Base-by-base conservation (phyloP, 2,329 filamentous ascomycete genomes). In the Venturia aucupariae region DNA sequence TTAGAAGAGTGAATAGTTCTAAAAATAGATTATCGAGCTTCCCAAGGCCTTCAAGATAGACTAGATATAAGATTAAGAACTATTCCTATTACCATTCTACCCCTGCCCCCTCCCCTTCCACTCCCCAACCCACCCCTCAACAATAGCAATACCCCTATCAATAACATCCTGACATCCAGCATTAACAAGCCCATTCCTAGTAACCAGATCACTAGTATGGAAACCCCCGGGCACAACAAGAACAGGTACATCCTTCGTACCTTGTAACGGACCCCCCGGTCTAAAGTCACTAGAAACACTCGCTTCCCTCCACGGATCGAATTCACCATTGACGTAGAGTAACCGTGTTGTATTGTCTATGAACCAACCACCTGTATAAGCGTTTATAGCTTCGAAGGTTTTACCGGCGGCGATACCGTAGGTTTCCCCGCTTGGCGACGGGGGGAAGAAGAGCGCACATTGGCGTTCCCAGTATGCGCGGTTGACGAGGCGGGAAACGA, bases 261-360 rank as follows among this genome's bases (percentile, higher is more conserved):
- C 78, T 64, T 72, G 17, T 19, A 86, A 71, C 1, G 83, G 82
- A 0, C 85, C 84, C 6, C 78, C 81, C 0, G 83, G 82, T 24
- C 84, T 76, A 70, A 80, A 79, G 32, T 78, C 75, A 22, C 81
- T 82, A 0, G 79, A 80, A 0, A 86, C 79, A 4, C 79, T 79
- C 0, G 80, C 78, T 4, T 82, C 78, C 41, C 80, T 76, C 85
- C 84, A 87, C 6, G 84, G 85, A 70, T 87, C 85, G 64, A 76
- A 82, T 71, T 84, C 77, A 54, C 81, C 84, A 68, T 86, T 86
- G 6, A 80, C 77, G 76, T 80, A 86, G 32, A 86, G 76, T 27
- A 88, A 73, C 2, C 84, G 79, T 19, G 79, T 81, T 1, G 79
- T 81, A 64, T 82, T 73, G 44, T 76, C 78, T 30, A 79, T 71